Conservation (phyloP, 2,329 filamentous ascomycete genomes). For the Pseudogymnoascus sp. region DNA sequence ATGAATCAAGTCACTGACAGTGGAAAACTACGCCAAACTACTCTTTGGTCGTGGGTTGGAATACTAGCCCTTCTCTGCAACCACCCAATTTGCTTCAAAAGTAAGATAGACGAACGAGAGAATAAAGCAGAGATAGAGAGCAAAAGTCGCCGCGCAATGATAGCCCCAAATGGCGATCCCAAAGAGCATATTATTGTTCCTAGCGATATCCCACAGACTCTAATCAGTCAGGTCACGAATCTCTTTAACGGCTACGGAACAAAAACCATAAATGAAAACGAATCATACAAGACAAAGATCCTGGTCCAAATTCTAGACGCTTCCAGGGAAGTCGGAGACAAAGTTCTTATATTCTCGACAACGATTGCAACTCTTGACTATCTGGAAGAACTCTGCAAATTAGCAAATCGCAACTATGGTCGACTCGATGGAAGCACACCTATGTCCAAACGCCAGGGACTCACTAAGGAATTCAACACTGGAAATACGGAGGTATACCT, state of each 20-base stretch:
- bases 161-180: conserved; percentile 12
- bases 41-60: conserved; percentile 46
- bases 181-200: conserved; percentile 13
- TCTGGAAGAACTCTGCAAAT: conserved; percentile 48
- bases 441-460: conserved; percentile 48
- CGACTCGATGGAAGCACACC: conserved; percentile 61
- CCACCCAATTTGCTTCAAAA: conserved; percentile 40
- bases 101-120: conserved; percentile 38
- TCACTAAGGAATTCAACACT: conserved; percentile 61
- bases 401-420: conserved; percentile 38
- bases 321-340: conserved; percentile 54
- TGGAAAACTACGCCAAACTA: conserved; percentile 32
- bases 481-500: conserved; percentile 54
- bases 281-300: conserved; percentile 59
- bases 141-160: background rate
- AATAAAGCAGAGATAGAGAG: conserved; percentile 13
- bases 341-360: conserved; percentile 73
- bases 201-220: background rate
- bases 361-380: conserved; percentile 62
- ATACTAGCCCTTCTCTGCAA: conserved; percentile 47
- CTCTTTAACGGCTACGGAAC: conserved; percentile 19
- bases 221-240: background rate
- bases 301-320: conserved; percentile 62
- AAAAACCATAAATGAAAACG: conserved; percentile 31
- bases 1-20: conserved; percentile 25